phyloP scores from a whole-genome alignment of 1,284 basidiomycete species.

The Ceratobasidium theobromae region DNA sequence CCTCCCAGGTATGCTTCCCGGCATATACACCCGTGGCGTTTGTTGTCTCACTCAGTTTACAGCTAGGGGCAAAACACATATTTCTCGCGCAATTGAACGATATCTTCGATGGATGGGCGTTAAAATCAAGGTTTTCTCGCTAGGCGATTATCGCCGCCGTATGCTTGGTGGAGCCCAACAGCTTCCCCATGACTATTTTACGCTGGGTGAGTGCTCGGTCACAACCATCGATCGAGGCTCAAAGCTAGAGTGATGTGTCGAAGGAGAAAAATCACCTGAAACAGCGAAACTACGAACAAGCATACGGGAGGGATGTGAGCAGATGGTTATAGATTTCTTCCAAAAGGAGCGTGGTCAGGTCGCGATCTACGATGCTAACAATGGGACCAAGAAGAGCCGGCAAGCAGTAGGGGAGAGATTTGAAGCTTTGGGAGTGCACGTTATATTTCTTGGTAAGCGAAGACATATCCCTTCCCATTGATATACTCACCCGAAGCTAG shows the following conservation, averaged over 20 bases:
- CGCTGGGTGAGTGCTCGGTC: conserved; percentile 57
- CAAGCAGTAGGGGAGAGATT: conserved; percentile 81
- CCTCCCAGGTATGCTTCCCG: conserved; percentile 57
- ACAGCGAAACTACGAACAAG: conserved; percentile 74
- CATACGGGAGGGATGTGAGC: conserved; percentile 81
- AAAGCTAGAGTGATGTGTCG: conserved; percentile 25
- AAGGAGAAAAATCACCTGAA: conserved; percentile 74
- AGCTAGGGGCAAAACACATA: conserved; percentile 94
- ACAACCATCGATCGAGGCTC: background rate
- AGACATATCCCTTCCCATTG: background rate
- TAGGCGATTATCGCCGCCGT: conserved; percentile 93
- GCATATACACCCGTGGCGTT: background rate
- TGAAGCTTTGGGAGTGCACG: conserved; percentile 80
- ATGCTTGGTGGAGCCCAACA: conserved; percentile 85
- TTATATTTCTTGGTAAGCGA: conserved; percentile 83
- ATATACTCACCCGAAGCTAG: conserved; percentile 47
- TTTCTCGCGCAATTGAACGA: conserved; percentile 91
- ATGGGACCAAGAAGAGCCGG: conserved; percentile 72
- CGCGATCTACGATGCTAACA: conserved; percentile 99
- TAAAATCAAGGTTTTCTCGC: conserved; percentile 89
- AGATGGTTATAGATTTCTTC: conserved; percentile 89
- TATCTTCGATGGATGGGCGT: conserved; percentile 98
- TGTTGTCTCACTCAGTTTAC: background rate
- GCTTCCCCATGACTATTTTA: conserved; percentile 91
- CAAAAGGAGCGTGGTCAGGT: conserved; percentile 77